These are phyloP conservation scores for Morella rubra DNA, from an alignment of 306 rosid species.

Conservation along the genomic window DNA sequence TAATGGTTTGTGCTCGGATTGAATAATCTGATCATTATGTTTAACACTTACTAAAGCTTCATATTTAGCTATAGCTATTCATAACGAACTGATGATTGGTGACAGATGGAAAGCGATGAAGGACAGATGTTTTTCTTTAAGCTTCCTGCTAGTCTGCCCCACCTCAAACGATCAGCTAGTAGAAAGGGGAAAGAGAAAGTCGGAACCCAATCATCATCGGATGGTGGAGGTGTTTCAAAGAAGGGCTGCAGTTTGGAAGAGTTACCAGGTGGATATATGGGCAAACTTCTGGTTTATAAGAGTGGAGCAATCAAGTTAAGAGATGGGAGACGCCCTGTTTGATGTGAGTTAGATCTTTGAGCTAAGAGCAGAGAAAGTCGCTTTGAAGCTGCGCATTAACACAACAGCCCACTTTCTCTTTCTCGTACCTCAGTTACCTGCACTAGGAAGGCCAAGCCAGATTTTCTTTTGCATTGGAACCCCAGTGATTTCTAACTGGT, in stretches of 20 bases:
- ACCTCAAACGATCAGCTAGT: conserved; percentile 35
- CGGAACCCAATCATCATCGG: conserved; percentile 33
- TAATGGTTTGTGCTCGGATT: conserved; percentile 54
- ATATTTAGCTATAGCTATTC: conserved; percentile 15
- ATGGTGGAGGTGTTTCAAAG: conserved; percentile 20
- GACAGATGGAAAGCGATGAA: conserved; percentile 55
- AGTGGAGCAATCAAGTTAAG: conserved; percentile 84
- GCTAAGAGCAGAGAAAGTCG: conserved; percentile 17
- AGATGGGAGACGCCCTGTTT: conserved; percentile 58
- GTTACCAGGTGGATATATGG: conserved; percentile 60
- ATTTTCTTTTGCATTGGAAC: conserved; percentile 1
- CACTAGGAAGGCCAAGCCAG: conserved; percentile 4
- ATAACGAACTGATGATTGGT: conserved; percentile 15
- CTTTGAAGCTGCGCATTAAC: not conserved
- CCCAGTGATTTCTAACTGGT: not conserved
- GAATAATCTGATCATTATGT: conserved; percentile 1
- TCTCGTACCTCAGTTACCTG: not conserved
- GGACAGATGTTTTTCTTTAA: conserved; percentile 53
- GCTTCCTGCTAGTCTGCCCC: conserved; percentile 63
- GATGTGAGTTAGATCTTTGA: conserved; percentile 55
- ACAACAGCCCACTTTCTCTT: conserved; percentile 4
- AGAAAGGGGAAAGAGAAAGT: conserved; percentile 66
- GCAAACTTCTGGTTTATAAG: conserved; percentile 81
- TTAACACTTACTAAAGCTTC: conserved; percentile 3
- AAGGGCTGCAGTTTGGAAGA: conserved; percentile 37